Evolutionary conservation across 495 filamentous ascomycete species (phyloP).

Genomic region (Glonium stellatum): DNA sequence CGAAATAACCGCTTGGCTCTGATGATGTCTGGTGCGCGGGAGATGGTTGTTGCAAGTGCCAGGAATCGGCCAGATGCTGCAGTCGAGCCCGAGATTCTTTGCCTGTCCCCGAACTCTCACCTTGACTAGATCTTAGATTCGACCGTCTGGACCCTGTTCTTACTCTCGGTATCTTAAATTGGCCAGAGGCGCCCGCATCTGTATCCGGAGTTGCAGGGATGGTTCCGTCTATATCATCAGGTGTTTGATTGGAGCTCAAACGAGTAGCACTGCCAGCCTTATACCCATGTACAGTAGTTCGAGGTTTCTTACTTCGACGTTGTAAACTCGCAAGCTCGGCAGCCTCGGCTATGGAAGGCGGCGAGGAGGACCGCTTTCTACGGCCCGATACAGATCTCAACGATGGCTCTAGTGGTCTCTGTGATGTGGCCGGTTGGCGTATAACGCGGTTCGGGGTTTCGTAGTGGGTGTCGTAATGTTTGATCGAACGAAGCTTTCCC

Average conservation of each 20-base stretch:
- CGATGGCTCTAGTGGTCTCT: slow-evolving; percentile 1
- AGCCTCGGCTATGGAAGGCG: slow-evolving; percentile 53
- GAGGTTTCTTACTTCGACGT: slow-evolving; percentile 34
- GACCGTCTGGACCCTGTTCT: slow-evolving; percentile 9
- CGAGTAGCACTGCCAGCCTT: not conserved
- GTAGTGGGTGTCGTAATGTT: slow-evolving; percentile 28
- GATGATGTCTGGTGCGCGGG: slow-evolving; percentile 8
- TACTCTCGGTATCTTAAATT: slow-evolving; percentile 21
- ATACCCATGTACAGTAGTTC: slow-evolving; percentile 14
- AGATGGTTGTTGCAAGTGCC: slow-evolving; percentile 18
- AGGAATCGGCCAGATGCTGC: slow-evolving; percentile 10
- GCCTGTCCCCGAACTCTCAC: not conserved
- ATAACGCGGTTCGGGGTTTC: slow-evolving; percentile 19
- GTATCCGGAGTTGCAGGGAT: slow-evolving; percentile 27
- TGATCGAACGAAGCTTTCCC: slow-evolving; percentile 48
- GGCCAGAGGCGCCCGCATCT: slow-evolving; percentile 16
- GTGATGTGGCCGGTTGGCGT: not conserved
- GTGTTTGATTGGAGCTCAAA: slow-evolving; percentile 12
- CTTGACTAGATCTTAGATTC: slow-evolving; percentile 20
- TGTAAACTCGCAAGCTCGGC: slow-evolving; percentile 44
- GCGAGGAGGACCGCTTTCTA: slow-evolving; percentile 50
- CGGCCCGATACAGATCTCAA: slow-evolving; percentile 22
- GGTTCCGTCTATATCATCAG: slow-evolving; percentile 21
- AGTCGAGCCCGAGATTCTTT: not conserved
- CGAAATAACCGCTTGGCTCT: not conserved